Conservation (phyloP, 83 land plant species). For the Picea abies region DNA sequence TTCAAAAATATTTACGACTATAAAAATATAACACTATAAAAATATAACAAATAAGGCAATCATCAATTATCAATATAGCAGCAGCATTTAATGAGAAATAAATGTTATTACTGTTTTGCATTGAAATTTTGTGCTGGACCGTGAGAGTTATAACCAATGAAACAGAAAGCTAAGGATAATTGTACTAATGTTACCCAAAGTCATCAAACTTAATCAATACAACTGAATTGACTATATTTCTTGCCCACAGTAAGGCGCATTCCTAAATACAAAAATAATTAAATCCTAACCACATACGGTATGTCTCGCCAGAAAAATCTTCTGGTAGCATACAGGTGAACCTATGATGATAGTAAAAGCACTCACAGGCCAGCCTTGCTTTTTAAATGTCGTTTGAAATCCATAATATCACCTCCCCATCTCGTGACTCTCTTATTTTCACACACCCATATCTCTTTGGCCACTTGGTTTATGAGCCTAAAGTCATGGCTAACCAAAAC, state of each 20-base stretch:
- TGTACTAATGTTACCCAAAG: constrained; percentile 4
- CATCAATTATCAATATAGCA: no score
- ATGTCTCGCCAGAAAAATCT: not conserved
- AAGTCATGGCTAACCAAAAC: constrained; percentile 97
- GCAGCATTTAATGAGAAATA: no score
- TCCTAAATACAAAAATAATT: not conserved
- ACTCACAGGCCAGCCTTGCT: constrained; percentile 69
- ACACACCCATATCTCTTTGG: constrained; percentile 97
- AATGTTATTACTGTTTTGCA: no score
- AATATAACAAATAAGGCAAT: no score
- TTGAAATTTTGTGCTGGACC: no score
- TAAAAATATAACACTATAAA: no score
- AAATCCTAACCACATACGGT: not conserved
- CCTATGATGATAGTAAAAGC: constrained; percentile 1
- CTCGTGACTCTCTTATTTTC: constrained; percentile 81
- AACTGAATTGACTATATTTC: constrained; percentile 2
- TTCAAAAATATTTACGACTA: no score
- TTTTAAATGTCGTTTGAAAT: constrained; percentile 86
- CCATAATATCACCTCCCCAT: constrained; percentile 97
- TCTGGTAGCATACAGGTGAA: not conserved
- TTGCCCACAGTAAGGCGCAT: not conserved
- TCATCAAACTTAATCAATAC: constrained; percentile 6
- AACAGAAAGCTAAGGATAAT: no score
- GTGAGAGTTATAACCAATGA: no score
- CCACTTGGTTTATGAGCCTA: constrained; percentile 97